Conservation (phyloP, 331 rosid species). For the Saraca asoca region DNA sequence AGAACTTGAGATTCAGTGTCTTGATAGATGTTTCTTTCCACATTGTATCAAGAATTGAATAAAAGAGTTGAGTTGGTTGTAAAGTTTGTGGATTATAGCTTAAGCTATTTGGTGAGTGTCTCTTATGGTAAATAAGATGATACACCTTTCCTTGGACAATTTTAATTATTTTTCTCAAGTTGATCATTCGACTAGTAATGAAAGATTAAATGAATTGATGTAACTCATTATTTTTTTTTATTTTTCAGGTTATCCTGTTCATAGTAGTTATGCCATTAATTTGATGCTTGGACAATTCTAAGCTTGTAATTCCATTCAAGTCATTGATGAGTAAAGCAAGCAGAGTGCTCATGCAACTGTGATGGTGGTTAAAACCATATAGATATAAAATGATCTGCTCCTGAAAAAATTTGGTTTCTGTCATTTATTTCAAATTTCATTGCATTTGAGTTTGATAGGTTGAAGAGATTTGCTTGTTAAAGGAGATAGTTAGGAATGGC, state of each 20-base stretch:
- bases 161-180: neutral
- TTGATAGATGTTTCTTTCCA: slow-evolving; percentile 23
- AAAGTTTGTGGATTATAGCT: slow-evolving; percentile 13
- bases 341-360: slow-evolving; percentile 14
- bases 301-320: slow-evolving; percentile 27
- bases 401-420: slow-evolving; percentile 41
- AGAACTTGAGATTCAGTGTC: slow-evolving; percentile 17
- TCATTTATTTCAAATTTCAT: slow-evolving; percentile 42
- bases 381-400: slow-evolving; percentile 39
- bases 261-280: slow-evolving; percentile 22
- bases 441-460: slow-evolving; percentile 56
- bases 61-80: neutral
- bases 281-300: slow-evolving; percentile 32
- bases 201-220: slow-evolving; percentile 7
- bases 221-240: neutral
- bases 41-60: slow-evolving; percentile 30
- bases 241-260: slow-evolving; percentile 41
- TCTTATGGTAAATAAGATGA: slow-evolving; percentile 25
- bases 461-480: slow-evolving; percentile 41
- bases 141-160: neutral
- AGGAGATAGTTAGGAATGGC: slow-evolving; percentile 58
- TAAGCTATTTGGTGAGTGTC: slow-evolving; percentile 21
- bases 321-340: slow-evolving; percentile 28
- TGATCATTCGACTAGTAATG: slow-evolving; percentile 22
- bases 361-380: slow-evolving; percentile 32